Conservation (phyloP, 2,329 filamentous ascomycete genomes). For the Lachnellula arida region DNA sequence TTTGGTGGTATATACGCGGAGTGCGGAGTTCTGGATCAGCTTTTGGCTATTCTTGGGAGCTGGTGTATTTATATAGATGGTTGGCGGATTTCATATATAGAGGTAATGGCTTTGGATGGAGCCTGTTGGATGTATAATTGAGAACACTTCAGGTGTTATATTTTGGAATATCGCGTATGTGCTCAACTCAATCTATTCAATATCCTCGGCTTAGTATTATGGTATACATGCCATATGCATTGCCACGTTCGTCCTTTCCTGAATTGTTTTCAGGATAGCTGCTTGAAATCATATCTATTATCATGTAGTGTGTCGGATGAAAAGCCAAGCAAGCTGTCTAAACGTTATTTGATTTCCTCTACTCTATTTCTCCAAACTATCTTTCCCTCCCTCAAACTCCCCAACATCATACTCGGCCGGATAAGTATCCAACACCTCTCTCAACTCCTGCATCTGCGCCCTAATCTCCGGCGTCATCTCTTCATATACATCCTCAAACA, state of each 20-base stretch:
- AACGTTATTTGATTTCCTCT: background rate
- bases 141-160: background rate
- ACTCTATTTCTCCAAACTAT: constrained; percentile 14
- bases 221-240: no score
- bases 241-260: no score
- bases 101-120: background rate
- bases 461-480: constrained; percentile 74
- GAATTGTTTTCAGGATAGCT: no score
- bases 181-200: no score
- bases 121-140: constrained; percentile 3
- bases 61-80: background rate
- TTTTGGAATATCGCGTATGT: no score
- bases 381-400: constrained; percentile 66
- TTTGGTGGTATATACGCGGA: background rate
- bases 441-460: constrained; percentile 72
- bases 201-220: no score
- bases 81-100: background rate
- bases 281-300: no score
- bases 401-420: constrained; percentile 86
- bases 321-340: no score
- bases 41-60: background rate
- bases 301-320: no score
- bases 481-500: constrained; percentile 90
- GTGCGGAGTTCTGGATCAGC: background rate
- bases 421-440: constrained; percentile 74